These are phyloP conservation scores for Solanum dulcamara DNA, from an alignment of 257 asterid species.

Conservation along the genomic window DNA sequence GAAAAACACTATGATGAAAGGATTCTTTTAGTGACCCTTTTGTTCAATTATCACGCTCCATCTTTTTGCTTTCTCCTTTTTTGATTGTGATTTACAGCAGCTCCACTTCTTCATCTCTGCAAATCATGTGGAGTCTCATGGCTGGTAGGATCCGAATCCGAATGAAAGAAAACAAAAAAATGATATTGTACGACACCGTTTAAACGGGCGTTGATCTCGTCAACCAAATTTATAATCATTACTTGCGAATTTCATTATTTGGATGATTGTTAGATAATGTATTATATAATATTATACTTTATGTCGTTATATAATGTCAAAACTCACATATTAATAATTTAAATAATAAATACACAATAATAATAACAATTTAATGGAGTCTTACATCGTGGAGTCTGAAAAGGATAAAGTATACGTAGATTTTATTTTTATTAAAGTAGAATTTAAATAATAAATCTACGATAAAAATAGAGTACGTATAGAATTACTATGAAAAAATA, in stretches of 20 bases:
- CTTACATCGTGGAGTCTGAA: too few species aligned
- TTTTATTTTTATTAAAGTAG: too few species aligned
- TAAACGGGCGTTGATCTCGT: not conserved
- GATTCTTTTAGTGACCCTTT: not conserved
- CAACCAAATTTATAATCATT: not conserved
- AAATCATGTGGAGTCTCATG: not conserved
- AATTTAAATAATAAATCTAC: too few species aligned
- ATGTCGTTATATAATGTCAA: too few species aligned
- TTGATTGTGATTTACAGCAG: constrained; percentile 21
- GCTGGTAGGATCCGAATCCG: not conserved
- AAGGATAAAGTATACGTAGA: too few species aligned
- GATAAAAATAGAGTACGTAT: too few species aligned
- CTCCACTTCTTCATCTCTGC: not conserved
- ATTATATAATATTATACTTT: too few species aligned
- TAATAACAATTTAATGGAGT: too few species aligned
- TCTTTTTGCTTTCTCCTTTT: not conserved
- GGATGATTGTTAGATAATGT: too few species aligned
- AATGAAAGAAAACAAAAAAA: not conserved
- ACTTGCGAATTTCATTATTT: not conserved
- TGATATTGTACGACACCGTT: not conserved
- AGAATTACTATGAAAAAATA: too few species aligned
- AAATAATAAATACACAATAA: too few species aligned
- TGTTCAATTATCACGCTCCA: not conserved
- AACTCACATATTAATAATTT: too few species aligned
- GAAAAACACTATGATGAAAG: constrained; percentile 5